These are phyloP conservation scores for Diophrys appendiculata DNA, from an alignment of 73 alveolate species.

Conservation along the genomic window DNA sequence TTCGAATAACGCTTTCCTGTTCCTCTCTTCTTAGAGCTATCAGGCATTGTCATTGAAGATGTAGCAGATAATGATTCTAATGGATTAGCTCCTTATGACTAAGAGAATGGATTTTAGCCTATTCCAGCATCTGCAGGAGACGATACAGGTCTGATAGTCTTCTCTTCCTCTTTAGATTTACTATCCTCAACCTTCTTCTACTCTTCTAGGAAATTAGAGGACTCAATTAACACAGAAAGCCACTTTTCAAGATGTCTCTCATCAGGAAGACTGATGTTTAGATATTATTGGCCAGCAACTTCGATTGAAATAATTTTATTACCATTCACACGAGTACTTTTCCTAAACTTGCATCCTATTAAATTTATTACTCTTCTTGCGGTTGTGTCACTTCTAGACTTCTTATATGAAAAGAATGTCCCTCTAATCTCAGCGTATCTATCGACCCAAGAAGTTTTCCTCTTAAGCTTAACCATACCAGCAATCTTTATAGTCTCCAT, in stretches of 20 bases:
- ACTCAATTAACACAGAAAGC: not conserved
- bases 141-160: not conserved
- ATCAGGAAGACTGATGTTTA: not conserved
- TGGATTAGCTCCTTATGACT: no score
- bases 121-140: no score
- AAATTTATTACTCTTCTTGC: not conserved
- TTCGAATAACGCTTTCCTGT: no score
- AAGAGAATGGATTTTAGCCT: no score
- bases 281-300: not conserved
- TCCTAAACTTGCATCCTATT: not conserved
- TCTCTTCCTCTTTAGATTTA: not conserved
- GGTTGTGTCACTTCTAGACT: not conserved
- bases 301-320: not conserved
- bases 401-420: constrained; percentile 8
- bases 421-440: constrained; percentile 3
- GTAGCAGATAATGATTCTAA: no score
- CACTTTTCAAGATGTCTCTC: not conserved
- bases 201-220: not conserved
- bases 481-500: not conserved
- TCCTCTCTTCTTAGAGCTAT: no score
- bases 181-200: not conserved
- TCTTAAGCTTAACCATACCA: not conserved
- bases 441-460: constrained; percentile 1
- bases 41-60: no score
- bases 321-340: not conserved